Conservation (phyloP, 2,329 filamentous ascomycete genomes). For the Arachnopeziza araneosa region DNA sequence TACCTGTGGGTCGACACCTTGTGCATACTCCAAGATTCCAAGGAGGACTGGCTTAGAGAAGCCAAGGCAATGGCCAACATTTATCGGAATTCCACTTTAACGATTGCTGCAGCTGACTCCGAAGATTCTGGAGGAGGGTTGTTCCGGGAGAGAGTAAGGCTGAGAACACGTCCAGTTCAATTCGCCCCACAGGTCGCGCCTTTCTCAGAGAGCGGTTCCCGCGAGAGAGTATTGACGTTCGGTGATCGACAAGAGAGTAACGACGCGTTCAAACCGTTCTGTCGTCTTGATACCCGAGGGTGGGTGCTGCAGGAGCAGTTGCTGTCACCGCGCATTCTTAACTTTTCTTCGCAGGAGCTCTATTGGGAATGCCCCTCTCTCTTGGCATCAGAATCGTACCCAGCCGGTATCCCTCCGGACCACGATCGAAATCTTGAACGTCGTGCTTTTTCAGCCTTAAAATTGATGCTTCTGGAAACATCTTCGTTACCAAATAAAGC, state of each 20-base stretch:
- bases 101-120: slow-evolving; percentile 5
- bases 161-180: not conserved
- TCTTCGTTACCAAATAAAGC: too few species aligned
- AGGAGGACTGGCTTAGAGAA: slow-evolving; percentile 4
- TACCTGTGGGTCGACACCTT: slow-evolving; percentile 15
- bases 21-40: slow-evolving; percentile 11
- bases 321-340: not conserved
- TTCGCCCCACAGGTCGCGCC: not conserved
- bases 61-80: slow-evolving; percentile 2
- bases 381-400: too few species aligned
- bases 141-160: too few species aligned
- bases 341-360: not conserved
- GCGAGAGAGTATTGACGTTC: too few species aligned
- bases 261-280: too few species aligned
- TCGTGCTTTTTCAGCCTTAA: too few species aligned
- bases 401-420: too few species aligned
- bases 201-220: not conserved
- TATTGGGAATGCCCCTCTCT: not conserved
- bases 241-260: too few species aligned
- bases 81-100: slow-evolving; percentile 1
- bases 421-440: too few species aligned
- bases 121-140: not conserved
- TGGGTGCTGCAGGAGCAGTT: not conserved
- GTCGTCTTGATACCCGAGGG: not conserved
- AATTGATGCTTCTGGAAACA: too few species aligned